A percentile compares a stretch with the other conserved stretches of the same genome.
Conservation (phyloP, 2,329 filamentous ascomycete species). For the Neonectria sp. region DNA sequence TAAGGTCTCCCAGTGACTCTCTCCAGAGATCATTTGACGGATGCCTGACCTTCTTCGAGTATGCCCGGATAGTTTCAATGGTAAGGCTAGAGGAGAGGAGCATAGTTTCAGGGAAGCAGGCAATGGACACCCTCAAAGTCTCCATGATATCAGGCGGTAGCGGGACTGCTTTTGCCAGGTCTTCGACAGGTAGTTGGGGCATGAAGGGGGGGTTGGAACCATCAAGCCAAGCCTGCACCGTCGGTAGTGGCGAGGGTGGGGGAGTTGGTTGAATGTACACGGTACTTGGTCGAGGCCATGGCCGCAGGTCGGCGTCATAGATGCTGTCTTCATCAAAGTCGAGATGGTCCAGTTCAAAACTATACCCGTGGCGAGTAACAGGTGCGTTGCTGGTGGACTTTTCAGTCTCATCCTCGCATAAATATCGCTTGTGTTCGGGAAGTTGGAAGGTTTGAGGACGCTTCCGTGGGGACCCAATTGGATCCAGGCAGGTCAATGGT, state of each 20-base stretch:
- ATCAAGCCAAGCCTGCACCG: constrained; percentile 55
- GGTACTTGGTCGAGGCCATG: constrained; percentile 37
- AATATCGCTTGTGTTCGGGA: constrained; percentile 26
- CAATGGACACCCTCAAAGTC: constrained; percentile 66
- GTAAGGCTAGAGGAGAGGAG: constrained; percentile 69
- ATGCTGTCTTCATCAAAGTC: constrained; percentile 42
- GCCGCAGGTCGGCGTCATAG: constrained; percentile 22
- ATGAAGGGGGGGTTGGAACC: constrained; percentile 50
- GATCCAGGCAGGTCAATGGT: constrained; percentile 29
- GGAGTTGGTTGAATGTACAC: constrained; percentile 52
- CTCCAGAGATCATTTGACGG: constrained; percentile 45
- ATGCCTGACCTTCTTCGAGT: constrained; percentile 68
- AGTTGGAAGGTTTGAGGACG: constrained; percentile 31
- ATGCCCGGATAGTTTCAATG: constrained; percentile 70
- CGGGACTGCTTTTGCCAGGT: constrained; percentile 59
- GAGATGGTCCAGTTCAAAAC: constrained; percentile 36
- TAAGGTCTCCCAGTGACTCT: constrained; percentile 37
- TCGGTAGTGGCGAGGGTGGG: constrained; percentile 53
- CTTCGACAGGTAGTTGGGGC: constrained; percentile 51
- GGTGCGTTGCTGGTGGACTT: constrained; percentile 33
- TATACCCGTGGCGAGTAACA: constrained; percentile 9
- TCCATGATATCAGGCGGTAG: constrained; percentile 69
- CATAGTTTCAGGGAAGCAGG: constrained; percentile 73
- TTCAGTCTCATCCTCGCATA: constrained; percentile 39
- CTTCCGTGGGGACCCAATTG: constrained; percentile 21